phyloP scores from a whole-genome alignment of 805 yeast species.

The Danielia reshetovae region DNA sequence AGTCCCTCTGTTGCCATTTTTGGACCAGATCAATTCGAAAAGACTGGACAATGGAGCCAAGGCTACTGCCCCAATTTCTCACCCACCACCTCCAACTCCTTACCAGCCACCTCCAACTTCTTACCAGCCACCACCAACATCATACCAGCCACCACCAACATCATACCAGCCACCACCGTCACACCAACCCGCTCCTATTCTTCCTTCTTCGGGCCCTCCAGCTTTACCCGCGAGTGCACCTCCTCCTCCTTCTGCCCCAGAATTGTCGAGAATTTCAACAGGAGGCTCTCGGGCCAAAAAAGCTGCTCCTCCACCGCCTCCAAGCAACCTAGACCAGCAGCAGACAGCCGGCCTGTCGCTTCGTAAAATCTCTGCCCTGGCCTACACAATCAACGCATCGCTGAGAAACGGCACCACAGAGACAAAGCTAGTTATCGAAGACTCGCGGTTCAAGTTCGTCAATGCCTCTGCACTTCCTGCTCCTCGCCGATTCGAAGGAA shows the following conservation, averaged over 20 bases:
- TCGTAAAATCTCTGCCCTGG: constrained; percentile 60
- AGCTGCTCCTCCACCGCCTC: constrained; percentile 28
- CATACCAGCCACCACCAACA: constrained; percentile 7
- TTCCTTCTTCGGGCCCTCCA: constrained; percentile 17
- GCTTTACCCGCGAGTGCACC: constrained; percentile 19
- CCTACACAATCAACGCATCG: constrained; percentile 55
- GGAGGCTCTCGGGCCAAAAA: constrained; percentile 20
- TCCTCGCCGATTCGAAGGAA: constrained; percentile 75
- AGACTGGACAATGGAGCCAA: constrained; percentile 16
- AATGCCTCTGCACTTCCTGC: constrained; percentile 72
- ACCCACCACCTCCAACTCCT: constrained; percentile 3
- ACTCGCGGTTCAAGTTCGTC: constrained; percentile 62
- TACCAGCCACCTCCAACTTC: constrained; percentile 5
- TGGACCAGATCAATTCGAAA: constrained; percentile 44
- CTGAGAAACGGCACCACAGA: constrained; percentile 16
- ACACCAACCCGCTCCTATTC: constrained; percentile 17
- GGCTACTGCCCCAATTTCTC: constrained; percentile 1
- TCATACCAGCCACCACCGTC: constrained; percentile 7
- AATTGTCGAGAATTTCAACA: not conserved
- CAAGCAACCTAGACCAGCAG: constrained; percentile 31
- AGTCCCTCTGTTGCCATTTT: constrained; percentile 37
- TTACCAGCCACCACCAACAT: constrained; percentile 6
- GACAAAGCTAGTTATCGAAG: constrained; percentile 54
- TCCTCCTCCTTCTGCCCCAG: constrained; percentile 7
- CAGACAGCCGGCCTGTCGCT: constrained; percentile 48